Evolutionary conservation across 2,329 filamentous ascomycete species (phyloP).

Genomic region (Scedosporium boydii): DNA sequence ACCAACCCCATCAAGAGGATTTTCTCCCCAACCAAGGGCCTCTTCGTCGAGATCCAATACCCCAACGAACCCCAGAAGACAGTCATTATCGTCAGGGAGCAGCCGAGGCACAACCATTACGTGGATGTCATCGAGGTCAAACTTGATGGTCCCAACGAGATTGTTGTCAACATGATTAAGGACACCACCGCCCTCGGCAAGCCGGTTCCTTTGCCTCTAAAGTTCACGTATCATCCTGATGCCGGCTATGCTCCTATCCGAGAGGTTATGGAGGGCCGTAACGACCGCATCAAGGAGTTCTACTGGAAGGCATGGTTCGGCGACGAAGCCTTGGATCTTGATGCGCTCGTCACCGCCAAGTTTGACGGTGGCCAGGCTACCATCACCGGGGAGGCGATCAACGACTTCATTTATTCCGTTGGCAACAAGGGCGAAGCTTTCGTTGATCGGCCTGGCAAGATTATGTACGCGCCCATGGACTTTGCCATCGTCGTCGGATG

Average conservation of each 20-base stretch:
- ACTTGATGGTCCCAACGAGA: slow-evolving; percentile 65
- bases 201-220: slow-evolving; percentile 72
- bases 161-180: slow-evolving; percentile 84
- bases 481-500: slow-evolving; percentile 97
- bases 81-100: slow-evolving; percentile 77
- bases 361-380: slow-evolving; percentile 85
- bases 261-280: slow-evolving; percentile 91
- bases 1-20: slow-evolving; percentile 92
- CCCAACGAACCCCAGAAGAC: slow-evolving; percentile 79
- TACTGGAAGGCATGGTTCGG: slow-evolving; percentile 99
- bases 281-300: slow-evolving; percentile 98
- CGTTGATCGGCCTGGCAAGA: slow-evolving; percentile 88
- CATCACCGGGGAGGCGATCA: slow-evolving; percentile 87
- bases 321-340: slow-evolving; percentile 71
- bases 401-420: slow-evolving; percentile 97
- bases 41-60: slow-evolving; percentile 79
- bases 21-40: slow-evolving; percentile 74
- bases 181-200: slow-evolving; percentile 78
- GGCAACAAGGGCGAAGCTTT: slow-evolving; percentile 97
- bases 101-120: slow-evolving; percentile 75
- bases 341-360: slow-evolving; percentile 72
- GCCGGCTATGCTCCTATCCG: slow-evolving; percentile 95
- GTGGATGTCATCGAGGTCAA: slow-evolving; percentile 83
- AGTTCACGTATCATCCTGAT: slow-evolving; percentile 90
- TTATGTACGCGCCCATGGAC: slow-evolving; percentile 94